phyloP scores from a whole-genome alignment of 2,329 filamentous ascomycete species.

The Botrytis porri region DNA sequence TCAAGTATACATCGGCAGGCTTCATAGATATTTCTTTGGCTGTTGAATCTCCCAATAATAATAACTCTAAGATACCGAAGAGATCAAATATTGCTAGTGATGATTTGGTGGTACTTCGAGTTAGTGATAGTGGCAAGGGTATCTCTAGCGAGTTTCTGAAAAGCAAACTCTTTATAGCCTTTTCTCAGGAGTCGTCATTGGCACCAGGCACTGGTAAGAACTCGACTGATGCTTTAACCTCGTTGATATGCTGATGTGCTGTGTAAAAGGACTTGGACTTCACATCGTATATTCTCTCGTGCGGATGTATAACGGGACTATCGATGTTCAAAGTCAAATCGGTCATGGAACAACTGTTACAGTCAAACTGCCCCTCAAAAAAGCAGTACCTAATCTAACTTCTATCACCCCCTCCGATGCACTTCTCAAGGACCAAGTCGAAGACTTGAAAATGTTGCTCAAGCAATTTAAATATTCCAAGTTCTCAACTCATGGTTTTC shows the following conservation, averaged over 20 bases:
- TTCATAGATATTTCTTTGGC: conserved; percentile 42
- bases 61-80: neutral
- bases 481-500: conserved; percentile 14
- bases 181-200: conserved; percentile 58
- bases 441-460: neutral
- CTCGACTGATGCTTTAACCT: too few relatives aligned
- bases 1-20: conserved; percentile 56
- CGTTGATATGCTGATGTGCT: neutral
- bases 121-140: conserved; percentile 60
- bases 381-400: neutral
- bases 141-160: conserved; percentile 59
- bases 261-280: conserved; percentile 46
- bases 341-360: conserved; percentile 52
- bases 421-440: neutral
- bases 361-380: conserved; percentile 38
- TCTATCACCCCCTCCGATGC: neutral
- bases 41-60: conserved; percentile 12
- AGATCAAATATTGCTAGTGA: neutral
- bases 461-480: neutral
- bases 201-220: conserved; percentile 52
- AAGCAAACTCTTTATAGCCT: conserved; percentile 57
- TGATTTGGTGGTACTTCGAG: conserved; percentile 39
- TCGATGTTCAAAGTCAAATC: conserved; percentile 53
- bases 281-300: conserved; percentile 60
- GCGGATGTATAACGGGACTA: conserved; percentile 53